Conservation (phyloP, 371 early-diverging fungal species). For the Syncephalastrum sp. region DNA sequence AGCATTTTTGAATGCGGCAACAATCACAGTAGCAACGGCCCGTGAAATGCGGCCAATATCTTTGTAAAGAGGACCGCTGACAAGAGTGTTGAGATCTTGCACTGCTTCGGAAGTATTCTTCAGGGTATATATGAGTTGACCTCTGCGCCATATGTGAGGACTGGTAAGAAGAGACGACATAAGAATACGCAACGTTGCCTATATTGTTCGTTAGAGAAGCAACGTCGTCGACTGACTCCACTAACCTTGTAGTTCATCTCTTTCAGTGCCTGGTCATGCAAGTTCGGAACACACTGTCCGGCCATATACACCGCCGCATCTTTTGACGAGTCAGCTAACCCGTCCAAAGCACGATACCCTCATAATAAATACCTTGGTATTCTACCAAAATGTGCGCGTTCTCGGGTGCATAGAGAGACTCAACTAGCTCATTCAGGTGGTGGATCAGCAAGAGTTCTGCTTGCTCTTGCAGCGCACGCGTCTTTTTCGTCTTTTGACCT, state of each 20-base stretch:
- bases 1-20: slow-evolving; percentile 10
- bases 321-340: slow-evolving; percentile 1
- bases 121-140: slow-evolving; percentile 20
- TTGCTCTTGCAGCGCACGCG: slow-evolving; percentile 14
- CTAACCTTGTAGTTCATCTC: slow-evolving; percentile 15
- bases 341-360: neutral
- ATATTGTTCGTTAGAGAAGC: neutral
- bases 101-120: slow-evolving; percentile 12
- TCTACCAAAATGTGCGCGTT: slow-evolving; percentile 8
- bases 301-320: slow-evolving; percentile 32
- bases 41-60: slow-evolving; percentile 49
- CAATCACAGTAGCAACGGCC: slow-evolving; percentile 28
- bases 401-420: slow-evolving; percentile 1
- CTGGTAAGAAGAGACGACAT: slow-evolving; percentile 30
- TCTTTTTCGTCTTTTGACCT: slow-evolving; percentile 33
- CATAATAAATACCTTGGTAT: slow-evolving; percentile 24
- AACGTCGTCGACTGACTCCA: neutral
- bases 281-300: slow-evolving; percentile 34
- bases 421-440: slow-evolving; percentile 16
- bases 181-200: slow-evolving; percentile 19
- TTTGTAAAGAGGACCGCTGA: slow-evolving; percentile 30
- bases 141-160: slow-evolving; percentile 25
- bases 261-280: slow-evolving; percentile 13
- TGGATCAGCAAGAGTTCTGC: slow-evolving; percentile 17
- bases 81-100: slow-evolving; percentile 13